Base-by-base conservation (phyloP, 164 flowering plant genomes). In the Stephania japonica region DNA sequence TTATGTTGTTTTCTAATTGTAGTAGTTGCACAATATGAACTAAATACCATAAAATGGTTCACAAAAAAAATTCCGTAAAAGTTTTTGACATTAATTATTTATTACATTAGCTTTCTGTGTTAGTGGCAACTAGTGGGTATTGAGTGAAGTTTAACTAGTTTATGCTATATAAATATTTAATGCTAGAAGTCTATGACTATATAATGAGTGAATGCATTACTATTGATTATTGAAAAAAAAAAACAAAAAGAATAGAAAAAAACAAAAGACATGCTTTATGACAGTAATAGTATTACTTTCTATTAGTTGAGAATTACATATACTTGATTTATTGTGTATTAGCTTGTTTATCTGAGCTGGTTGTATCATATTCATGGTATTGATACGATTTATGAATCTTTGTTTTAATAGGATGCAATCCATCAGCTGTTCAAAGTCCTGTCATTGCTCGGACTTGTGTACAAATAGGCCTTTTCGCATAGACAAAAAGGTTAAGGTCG, bases 381-480 rank as follows among this genome's bases (percentile, higher is more conserved):
- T 6, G 1, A 19, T 21, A 23, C 14, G 16, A 62, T 41, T 64
- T 65, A 26, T 64, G 25, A 63, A 43, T 74, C 21, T 67, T 12
- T 78, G 38, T 74, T 76, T 13, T 59, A 47, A 56, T 73, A 95
- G 99, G 86, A 91, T 85, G 78, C 99, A 95, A 81, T 88, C 86
- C 79, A 87, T 95, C 74, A 95, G 99, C 85, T 95, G 99, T 85
- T 95, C 97, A 72, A 95, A 83, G 82, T 86, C 86, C 74, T 95
- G 99, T 75, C 81, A 73, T 64, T 95, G 99, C 81, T 83, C 91
- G 6, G 94, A 87, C 68, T 79, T 64, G 61, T 95, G 99, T 82
- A 85, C 80, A 70, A 95, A 95, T 76, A 86, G 94, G 75, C 99
- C 97, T 65, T 95, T 95, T 71, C 94, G 92, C 49, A 95, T 87